Evolutionary conservation across 805 yeast genomes (phyloP), one percentile per base, ranked within the genome.

Genomic region (Soucietia sequanensis): DNA sequence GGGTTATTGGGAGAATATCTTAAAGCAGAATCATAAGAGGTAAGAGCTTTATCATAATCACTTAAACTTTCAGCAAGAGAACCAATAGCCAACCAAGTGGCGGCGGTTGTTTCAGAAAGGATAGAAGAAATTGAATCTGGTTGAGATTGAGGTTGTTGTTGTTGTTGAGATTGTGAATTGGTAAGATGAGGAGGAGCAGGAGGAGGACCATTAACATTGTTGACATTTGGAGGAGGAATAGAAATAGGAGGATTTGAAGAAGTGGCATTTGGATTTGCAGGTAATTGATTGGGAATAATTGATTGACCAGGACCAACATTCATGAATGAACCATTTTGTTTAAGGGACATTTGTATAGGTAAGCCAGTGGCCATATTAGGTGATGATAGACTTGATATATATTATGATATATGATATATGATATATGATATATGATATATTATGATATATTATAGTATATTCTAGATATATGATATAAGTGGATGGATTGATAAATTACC

Each of bases 61-160:
- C 91, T 95, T 39, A 93, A 68, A 33, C 87, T 70, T 57, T 91
- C 97, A 15, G 98, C 96, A 44, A 89, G 72, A 6, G 87, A 76
- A 14, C 96, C 96, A 36, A 88, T 78, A 13, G 95, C 89, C 31
- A 85, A 65, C 96, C 96, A 89, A 3, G 96, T 84, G 35, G 82
- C 84, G 1, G 86, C 80, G 16, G 87, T 81, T 32, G 87, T 80
- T 55, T 74, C 65, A 42, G 59, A 36, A 23, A 64, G 45, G 18
- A 55, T 39, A 20, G 39, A 46, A 17, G 56, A 31, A 21, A 43
- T 42, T 5, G 41, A 28, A 23, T 48, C 31, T 19, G 34, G 42
- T 27, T 23, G 11, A 33, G 23, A 23, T 15, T 14, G 14, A 16
- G 30, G 33, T 23, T 23, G 43, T 14, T 16, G 41, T 6, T 19